Percentiles rank a stretch among this genome's conserved stretches.
phyloP scores from a whole-genome alignment of 805 yeast genomes.

The Lachancea waltii region DNA sequence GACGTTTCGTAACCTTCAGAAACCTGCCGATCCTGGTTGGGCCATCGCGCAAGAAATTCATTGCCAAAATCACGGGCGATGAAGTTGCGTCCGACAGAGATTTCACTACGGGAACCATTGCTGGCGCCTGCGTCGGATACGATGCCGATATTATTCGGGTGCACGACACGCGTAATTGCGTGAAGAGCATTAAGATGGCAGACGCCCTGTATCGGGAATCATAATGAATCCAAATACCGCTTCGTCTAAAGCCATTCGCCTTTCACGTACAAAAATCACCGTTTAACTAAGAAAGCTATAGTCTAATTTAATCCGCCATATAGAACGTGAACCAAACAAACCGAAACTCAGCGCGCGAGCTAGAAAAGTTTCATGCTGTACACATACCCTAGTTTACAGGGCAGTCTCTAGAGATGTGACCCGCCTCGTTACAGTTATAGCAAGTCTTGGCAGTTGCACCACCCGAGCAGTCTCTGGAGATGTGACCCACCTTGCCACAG shows the following conservation, averaged over 20 bases:
- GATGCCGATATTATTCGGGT: conserved; percentile 80
- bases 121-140: conserved; percentile 65
- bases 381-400: conserved; percentile 22
- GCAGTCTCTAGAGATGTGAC: conserved; percentile 86
- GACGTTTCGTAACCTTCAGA: conserved; percentile 26
- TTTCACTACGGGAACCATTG: conserved; percentile 69
- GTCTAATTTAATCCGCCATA: conserved; percentile 7
- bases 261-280: conserved; percentile 1
- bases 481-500: conserved; percentile 87
- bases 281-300: conserved; percentile 1
- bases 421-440: conserved; percentile 49
- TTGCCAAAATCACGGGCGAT: conserved; percentile 66
- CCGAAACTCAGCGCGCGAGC: neutral
- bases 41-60: conserved; percentile 81
- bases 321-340: conserved; percentile 4
- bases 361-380: too few species aligned
- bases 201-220: conserved; percentile 46
- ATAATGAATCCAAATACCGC: too few species aligned
- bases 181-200: conserved; percentile 51
- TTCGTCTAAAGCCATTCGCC: too few species aligned
- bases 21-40: conserved; percentile 70
- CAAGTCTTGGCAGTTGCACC: conserved; percentile 46
- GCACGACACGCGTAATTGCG: conserved; percentile 66
- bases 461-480: conserved; percentile 72
- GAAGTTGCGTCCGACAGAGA: conserved; percentile 54